Evolutionary conservation across 1,284 basidiomycete genomes (phyloP), one percentile per base, ranked within the genome.

Genomic region (Ganoderma lucidum): DNA sequence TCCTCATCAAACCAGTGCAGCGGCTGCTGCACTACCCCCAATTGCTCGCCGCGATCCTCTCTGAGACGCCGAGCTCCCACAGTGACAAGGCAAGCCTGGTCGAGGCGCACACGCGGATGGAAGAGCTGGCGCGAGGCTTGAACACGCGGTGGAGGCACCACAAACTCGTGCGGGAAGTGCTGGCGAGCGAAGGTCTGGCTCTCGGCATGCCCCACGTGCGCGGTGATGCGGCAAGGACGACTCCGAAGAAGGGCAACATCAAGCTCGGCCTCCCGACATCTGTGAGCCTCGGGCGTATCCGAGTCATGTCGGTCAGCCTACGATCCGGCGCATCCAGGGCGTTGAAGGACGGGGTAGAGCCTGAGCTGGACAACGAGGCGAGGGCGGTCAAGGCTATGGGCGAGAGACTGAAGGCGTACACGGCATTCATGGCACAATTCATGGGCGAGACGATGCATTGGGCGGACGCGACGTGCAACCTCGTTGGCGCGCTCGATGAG

Each of bases 11-110:
- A 80, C 96, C 96, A 37, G 93, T 97, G 6, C 96, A 97, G 77
- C 89, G 95, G n/a, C 85, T 97, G 61, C 88, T 96, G 73, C 97
- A 97, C 79, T 98, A 98, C 78, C 93, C 96, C 0, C 86, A 98
- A 14, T 88, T 98, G n/a, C 89, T 98, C 48, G 83, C 83, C 23
- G 90, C 95, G 62, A 91, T 98, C 68, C 86, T 94, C 63, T 88
- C 91, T 45, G 90, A 91, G 76, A 98, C 96, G 0, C 90, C 92
- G 1, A 88, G 91, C 37, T 81, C 83, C 12, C 95, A 97, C 78
- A 85, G 87, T 0, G 96, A 97, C 80, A 92, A 90, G 77, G n/a
- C 39, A 4, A 19, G 10, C 23, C 15, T 42, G 12, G 1, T 17
- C 35, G 78, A 84, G 6, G 95, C 96, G 0, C 89, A 90, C 17